Conservation (phyloP, 371 early-diverging fungal species). For the Gilbertella persicaria region DNA sequence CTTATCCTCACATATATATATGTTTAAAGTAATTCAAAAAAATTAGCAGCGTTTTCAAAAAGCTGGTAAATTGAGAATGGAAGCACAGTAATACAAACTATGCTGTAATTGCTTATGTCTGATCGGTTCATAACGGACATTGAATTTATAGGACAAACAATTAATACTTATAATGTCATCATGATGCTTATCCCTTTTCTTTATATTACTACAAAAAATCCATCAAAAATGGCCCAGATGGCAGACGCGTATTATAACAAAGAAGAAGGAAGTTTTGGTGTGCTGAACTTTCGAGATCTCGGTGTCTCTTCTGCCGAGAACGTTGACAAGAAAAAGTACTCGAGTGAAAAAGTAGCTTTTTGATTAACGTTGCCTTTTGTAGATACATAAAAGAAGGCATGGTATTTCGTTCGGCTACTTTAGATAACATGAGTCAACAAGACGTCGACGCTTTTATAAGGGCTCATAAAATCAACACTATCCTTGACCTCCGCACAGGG, state of each 20-base stretch:
- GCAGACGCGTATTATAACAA: conserved; percentile 16
- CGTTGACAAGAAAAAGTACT: conserved; percentile 23
- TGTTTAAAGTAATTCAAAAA: no score
- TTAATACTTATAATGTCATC: no score
- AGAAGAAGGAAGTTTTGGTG: conserved; percentile 26
- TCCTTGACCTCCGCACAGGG: conserved; percentile 31
- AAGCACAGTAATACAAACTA: no score
- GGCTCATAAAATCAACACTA: conserved; percentile 27
- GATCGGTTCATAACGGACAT: no score
- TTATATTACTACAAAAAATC: not conserved
- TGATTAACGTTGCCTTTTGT: not conserved
- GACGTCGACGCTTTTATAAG: conserved; percentile 26
- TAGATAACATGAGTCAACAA: conserved; percentile 29
- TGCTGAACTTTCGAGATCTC: conserved; percentile 35
- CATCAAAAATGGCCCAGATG: conserved; percentile 7
- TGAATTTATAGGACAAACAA: no score
- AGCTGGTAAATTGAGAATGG: no score
- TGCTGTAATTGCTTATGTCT: no score
- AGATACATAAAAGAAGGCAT: conserved; percentile 32
- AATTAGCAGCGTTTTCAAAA: no score
- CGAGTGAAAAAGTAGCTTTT: not conserved
- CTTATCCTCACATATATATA: no score
- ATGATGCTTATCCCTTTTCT: no score
- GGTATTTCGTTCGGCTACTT: conserved; percentile 32
- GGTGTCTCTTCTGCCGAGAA: conserved; percentile 28